Evolutionary conservation across 2,329 filamentous ascomycete genomes (phyloP).

Genomic region (Cercospora beticola): DNA sequence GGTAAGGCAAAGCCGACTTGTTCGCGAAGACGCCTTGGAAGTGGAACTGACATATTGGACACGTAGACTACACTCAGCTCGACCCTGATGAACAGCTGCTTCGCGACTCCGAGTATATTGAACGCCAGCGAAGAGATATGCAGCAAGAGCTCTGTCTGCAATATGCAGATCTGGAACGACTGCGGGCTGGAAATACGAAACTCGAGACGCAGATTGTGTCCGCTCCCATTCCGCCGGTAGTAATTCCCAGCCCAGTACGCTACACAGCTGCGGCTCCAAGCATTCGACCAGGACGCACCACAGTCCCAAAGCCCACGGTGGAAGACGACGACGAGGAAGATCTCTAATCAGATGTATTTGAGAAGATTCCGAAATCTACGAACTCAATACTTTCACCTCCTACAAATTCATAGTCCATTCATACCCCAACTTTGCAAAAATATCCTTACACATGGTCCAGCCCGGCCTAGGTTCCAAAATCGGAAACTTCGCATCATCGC

Average conservation of each 20-base stretch:
- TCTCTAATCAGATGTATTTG: neutral
- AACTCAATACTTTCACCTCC: neutral
- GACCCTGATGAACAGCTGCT: neutral
- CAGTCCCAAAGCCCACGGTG: neutral
- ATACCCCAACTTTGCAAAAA: constrained; percentile 7
- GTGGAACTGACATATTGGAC: neutral
- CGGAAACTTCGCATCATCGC: neutral
- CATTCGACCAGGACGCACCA: neutral
- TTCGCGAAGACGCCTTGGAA: no score
- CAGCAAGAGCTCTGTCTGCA: neutral
- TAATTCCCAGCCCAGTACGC: neutral
- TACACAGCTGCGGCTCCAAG: neutral
- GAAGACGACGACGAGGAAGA: neutral
- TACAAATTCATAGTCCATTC: neutral
- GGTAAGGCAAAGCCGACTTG: neutral
- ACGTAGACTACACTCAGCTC: neutral
- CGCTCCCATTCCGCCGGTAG: neutral
- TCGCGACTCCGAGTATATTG: neutral
- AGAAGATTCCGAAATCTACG: neutral
- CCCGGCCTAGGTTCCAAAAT: neutral
- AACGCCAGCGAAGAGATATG: neutral
- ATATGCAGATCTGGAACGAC: neutral
- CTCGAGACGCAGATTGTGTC: neutral
- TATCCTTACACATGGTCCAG: neutral
- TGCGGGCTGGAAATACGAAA: neutral